Evolutionary conservation across 768 basidiomycete species (phyloP).

Genomic region (Suillus occidentalis): DNA sequence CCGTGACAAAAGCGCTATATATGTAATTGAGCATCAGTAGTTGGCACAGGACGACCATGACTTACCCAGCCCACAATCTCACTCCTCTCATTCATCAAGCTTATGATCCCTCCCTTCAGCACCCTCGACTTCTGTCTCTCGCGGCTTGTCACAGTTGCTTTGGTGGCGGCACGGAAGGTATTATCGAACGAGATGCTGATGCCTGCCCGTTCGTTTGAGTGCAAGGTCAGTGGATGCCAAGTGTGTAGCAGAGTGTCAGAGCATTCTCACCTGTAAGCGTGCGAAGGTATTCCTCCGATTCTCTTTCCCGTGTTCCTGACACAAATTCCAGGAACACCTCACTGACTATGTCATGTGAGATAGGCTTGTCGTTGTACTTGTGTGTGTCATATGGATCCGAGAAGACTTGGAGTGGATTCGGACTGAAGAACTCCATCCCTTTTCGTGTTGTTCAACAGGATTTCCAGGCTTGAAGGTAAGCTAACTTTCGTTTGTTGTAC

Average conservation of each 20-base stretch:
- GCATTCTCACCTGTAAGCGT: neutral
- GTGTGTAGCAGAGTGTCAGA: neutral
- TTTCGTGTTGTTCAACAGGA: too few relatives aligned
- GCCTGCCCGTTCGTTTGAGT: slow-evolving; percentile 4
- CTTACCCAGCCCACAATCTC: slow-evolving; percentile 18
- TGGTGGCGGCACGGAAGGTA: slow-evolving; percentile 19
- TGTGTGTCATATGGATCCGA: neutral
- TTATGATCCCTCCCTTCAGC: slow-evolving; percentile 17
- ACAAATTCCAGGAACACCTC: slow-evolving; percentile 19
- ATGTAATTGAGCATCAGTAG: too few relatives aligned
- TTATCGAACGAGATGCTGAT: slow-evolving; percentile 14
- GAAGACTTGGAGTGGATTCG: too few relatives aligned
- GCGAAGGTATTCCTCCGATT: slow-evolving; percentile 2
- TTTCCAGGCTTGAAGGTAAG: too few relatives aligned
- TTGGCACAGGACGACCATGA: too few relatives aligned
- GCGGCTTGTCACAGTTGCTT: slow-evolving; percentile 9
- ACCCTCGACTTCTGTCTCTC: neutral
- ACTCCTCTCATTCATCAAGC: slow-evolving; percentile 17
- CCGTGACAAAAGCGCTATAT: slow-evolving; percentile 17
- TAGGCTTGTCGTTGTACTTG: slow-evolving; percentile 9
- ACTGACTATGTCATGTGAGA: slow-evolving; percentile 22
- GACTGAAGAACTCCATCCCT: too few relatives aligned
- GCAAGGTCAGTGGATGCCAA: neutral
- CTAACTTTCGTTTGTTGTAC: too few relatives aligned
- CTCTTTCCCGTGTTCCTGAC: neutral